phyloP scores from a whole-genome alignment of 192 early-diverging fungal species.

The Coemansia sp. region DNA sequence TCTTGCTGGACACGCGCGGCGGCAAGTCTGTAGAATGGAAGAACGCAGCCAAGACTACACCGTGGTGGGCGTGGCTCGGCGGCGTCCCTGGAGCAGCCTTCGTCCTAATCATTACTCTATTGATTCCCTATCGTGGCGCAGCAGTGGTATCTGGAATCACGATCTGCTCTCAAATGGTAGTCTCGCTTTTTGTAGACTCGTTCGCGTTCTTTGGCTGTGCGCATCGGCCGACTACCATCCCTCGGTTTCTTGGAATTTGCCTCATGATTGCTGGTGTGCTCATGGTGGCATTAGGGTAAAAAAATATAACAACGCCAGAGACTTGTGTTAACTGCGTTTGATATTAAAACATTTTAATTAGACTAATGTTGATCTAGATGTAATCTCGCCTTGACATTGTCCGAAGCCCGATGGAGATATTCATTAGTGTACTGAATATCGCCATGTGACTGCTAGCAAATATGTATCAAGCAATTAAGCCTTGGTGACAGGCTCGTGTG shows the following conservation, averaged over 20 bases:
- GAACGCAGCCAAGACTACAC: constrained; percentile 44
- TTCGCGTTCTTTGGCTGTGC: constrained; percentile 52
- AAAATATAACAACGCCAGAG: too few relatives aligned
- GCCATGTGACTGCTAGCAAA: not conserved
- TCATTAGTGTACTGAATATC: not conserved
- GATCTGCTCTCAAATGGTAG: constrained; percentile 55
- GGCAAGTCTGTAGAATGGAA: constrained; percentile 47
- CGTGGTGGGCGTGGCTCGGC: constrained; percentile 57
- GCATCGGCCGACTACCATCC: constrained; percentile 39
- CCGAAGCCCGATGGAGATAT: not conserved
- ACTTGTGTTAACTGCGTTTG: not conserved
- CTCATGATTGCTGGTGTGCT: constrained; percentile 54
- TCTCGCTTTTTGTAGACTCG: constrained; percentile 46
- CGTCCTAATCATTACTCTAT: constrained; percentile 53
- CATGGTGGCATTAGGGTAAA: constrained; percentile 52
- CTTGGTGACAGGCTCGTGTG: too few relatives aligned
- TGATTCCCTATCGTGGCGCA: constrained; percentile 53
- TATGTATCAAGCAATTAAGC: not conserved
- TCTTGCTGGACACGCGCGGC: constrained; percentile 51
- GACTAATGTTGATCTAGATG: not conserved
- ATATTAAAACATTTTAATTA: not conserved
- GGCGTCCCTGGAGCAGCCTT: constrained; percentile 49
- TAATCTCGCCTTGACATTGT: not conserved
- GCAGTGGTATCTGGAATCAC: constrained; percentile 54
- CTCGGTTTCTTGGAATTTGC: constrained; percentile 27